These are phyloP conservation scores for Hypericum perforatum DNA, from an alignment of 345 rosid species.

Conservation along the genomic window DNA sequence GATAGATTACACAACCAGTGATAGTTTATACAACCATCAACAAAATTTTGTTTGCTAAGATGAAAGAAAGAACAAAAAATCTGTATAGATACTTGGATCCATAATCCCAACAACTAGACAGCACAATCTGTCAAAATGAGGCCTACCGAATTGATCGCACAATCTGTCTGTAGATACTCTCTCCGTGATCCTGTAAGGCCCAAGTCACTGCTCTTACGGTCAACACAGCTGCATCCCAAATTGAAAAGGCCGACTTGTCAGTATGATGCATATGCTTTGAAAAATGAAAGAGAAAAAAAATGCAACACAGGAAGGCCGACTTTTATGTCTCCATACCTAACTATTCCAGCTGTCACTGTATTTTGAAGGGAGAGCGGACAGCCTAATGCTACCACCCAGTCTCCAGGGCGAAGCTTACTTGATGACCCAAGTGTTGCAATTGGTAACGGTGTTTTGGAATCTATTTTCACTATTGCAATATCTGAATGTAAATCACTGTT, in stretches of 20 bases:
- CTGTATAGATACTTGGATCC: too few relatives aligned
- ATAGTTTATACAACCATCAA: too few relatives aligned
- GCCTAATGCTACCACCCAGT: slow-evolving; percentile 91
- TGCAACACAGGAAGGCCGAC: neutral
- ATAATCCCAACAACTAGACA: too few relatives aligned
- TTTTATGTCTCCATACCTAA: slow-evolving; percentile 38
- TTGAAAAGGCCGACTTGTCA: slow-evolving; percentile 1
- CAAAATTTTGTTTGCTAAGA: too few relatives aligned
- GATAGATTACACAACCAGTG: too few relatives aligned
- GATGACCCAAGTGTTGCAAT: slow-evolving; percentile 80
- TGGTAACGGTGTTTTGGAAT: slow-evolving; percentile 69
- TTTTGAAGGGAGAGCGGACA: slow-evolving; percentile 94
- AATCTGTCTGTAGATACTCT: slow-evolving; percentile 85
- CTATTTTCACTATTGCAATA: slow-evolving; percentile 83
- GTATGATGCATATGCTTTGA: neutral
- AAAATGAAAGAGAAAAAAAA: neutral
- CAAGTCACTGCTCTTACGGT: slow-evolving; percentile 95
- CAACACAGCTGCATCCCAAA: slow-evolving; percentile 52
- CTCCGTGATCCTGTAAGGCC: slow-evolving; percentile 76
- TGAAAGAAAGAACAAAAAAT: too few relatives aligned
- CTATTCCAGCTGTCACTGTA: slow-evolving; percentile 87
- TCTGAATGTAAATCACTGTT: slow-evolving; percentile 86
- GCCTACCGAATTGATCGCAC: slow-evolving; percentile 70
- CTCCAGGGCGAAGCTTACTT: slow-evolving; percentile 84
- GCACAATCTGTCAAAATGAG: neutral